Conservation (phyloP, 371 early-diverging fungal species). For the Mortierella sp. region DNA sequence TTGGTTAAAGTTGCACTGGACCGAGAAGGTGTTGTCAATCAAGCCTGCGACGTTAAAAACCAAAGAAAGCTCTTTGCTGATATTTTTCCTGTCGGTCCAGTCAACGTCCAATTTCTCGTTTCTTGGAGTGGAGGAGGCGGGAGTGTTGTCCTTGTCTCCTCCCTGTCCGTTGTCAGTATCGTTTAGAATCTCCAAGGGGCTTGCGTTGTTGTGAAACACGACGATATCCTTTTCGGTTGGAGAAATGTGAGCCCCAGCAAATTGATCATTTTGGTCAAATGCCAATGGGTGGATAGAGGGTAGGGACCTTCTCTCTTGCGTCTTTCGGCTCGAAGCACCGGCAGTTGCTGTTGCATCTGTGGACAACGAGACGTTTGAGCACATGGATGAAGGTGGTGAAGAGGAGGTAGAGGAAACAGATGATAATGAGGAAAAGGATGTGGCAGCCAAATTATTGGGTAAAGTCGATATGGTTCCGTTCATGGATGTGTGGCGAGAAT, state of each 20-base stretch:
- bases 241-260: not conserved
- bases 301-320: not conserved
- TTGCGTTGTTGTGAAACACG: not conserved
- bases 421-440: not conserved
- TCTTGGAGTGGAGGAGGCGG: too few relatives aligned
- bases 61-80: not conserved
- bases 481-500: not conserved
- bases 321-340: not conserved
- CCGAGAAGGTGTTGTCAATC: not conserved
- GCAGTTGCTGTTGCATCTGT: not conserved
- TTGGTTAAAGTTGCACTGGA: slow-evolving; percentile 4
- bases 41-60: not conserved
- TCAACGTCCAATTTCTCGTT: not conserved
- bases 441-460: not conserved
- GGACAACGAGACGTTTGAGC: not conserved
- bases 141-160: not conserved
- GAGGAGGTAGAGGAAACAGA: not conserved
- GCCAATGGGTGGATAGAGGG: not conserved
- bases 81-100: not conserved
- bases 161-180: not conserved
- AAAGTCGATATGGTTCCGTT: not conserved
- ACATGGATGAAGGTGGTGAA: not conserved
- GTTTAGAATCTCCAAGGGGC: not conserved
- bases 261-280: not conserved
- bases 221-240: not conserved